Evolutionary conservation across 2,329 filamentous ascomycete species (phyloP), one percentile per base, ranked within the genome.

Genomic region (Setomelanomma holmii): DNA sequence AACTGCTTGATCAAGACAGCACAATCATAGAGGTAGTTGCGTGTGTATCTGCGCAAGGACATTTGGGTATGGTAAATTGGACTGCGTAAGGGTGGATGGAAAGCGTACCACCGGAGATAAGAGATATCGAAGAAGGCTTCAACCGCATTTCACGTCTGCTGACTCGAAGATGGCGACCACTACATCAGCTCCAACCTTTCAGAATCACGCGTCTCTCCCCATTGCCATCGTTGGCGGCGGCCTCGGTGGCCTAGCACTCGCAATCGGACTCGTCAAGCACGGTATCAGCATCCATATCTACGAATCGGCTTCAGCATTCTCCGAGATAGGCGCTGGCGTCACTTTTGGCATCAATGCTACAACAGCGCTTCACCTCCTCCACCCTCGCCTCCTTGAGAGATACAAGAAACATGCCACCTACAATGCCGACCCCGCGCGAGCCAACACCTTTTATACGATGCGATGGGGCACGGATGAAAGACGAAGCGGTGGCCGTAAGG

Each of bases 301-400:
- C 55, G 68, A 72, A 42, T 51, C 63, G 11, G 65, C 66, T 11
- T 16, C 53, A 1, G 45, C 19, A 2, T 69, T 71, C 40, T 58
- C 61, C 4, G 60, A 67, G 38, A 66, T 70, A 22, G 67, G 69
- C 17, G 68, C 67, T 4, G 69, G 68, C 3, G 56, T 72, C n/a
- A 52, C 60, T 12, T 68, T 72, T 36, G 63, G 63, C 1, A 49
- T 60, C 10, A 72, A 72, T 43, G 46, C 68, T 7, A 55, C 59
- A 4, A 51, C 55, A 20, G 65, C 69, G 1, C 51, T 70, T 8
- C 49, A 56, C 1, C 50, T 71, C 8, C 63, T 69, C 40, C 60
- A 68, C 40, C 45, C 52, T 4, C 41, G 45, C 7, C 38, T 69
- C 10, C 53, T 62, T 7, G 56, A 60, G 39, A 63, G 60, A 11